Conservation (phyloP, 345 rosid genomes). For the Eucalyptus coolabah region DNA sequence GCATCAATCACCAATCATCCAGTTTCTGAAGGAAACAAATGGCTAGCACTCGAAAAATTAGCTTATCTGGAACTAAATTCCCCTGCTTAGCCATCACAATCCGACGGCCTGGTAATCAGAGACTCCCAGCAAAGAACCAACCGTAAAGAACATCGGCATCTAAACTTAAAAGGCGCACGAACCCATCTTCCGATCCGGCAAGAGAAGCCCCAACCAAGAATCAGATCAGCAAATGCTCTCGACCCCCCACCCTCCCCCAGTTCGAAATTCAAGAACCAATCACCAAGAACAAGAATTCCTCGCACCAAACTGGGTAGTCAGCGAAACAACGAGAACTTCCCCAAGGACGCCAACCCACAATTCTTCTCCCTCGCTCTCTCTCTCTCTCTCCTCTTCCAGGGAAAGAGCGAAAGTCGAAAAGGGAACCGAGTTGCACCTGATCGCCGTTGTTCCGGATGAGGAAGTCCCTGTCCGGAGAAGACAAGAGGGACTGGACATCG, state of each 20-base stretch:
- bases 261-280: neutral
- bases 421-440: slow-evolving; percentile 10
- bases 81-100: neutral
- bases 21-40: neutral
- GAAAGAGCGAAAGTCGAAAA: neutral
- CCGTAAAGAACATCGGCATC: neutral
- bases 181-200: neutral
- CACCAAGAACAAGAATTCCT: neutral
- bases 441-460: slow-evolving; percentile 50
- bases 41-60: neutral
- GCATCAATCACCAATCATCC: neutral
- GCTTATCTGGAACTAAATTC: neutral
- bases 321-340: neutral
- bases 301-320: neutral
- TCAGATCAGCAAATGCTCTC: neutral
- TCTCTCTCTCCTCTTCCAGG: neutral
- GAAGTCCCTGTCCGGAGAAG: slow-evolving; percentile 44
- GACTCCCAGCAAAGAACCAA: neutral
- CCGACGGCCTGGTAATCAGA: neutral
- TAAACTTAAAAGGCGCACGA: neutral
- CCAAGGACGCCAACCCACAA: neutral
- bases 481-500: slow-evolving; percentile 15
- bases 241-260: neutral
- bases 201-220: neutral
- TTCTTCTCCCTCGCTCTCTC: neutral